Evolutionary conservation across 495 filamentous ascomycete genomes (phyloP), one percentile per base, ranked within the genome.

Genomic region (Cenococcum geophilum): DNA sequence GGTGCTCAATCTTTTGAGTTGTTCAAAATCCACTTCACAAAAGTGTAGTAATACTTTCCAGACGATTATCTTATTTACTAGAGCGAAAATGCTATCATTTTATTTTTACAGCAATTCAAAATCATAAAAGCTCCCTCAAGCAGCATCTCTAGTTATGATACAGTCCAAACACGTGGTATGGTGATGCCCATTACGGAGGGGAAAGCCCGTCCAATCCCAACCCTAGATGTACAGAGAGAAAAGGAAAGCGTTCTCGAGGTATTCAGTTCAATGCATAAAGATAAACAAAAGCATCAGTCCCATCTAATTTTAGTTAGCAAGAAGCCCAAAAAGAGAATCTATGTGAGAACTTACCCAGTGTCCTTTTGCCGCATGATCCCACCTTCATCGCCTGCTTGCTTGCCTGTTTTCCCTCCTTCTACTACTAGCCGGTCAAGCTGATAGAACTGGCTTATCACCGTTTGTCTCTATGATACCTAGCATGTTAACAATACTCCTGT

Each of bases 371-470:
- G 78, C 57, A 87, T 77, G 65, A 92, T 86, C 47, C 80, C 85
- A 16, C 86, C 89, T 56, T 86, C 76, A 34, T 79, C 73, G 1
- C 85, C 87, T 55, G 73, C 83, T 74, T 96, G 84, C 74, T 88
- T 92, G 43, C 90, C 90, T 45, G 78, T 77, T 71, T 85, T 85
- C 61, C 89, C 87, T 20, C 92, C 92, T 72, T 98, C 93, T 5
- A 98, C 91, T 23, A 98, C 93, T 71, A 98, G 82, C 70, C 85
- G 78, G 73, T 98, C 91, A 68, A 93, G 68, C 76, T 96, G 88
- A 76, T 88, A 98, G 74, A 97, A 97, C 73, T 96, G 89, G 68
- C 89, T 95, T 65, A 98, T 82, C 35, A 91, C 79, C 5, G 92
- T 95, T 86, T 98, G 93, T 68, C 93, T 86, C 93, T 98, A 76